These are phyloP conservation scores for Catenaria anguillulae DNA, from an alignment of 371 early-diverging fungal species.

Conservation along the genomic window DNA sequence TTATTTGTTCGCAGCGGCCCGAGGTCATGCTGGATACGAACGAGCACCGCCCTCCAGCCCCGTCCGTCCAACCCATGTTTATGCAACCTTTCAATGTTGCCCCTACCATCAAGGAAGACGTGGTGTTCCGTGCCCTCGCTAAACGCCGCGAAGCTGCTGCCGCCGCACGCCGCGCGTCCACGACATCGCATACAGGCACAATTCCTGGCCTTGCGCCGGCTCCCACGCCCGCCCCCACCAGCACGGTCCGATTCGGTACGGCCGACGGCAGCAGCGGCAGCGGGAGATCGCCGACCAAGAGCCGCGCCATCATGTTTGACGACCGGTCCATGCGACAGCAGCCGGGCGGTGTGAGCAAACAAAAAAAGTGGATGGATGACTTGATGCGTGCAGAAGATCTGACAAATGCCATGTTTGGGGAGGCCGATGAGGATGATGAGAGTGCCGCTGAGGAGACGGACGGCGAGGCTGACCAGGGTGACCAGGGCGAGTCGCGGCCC, in stretches of 20 bases:
- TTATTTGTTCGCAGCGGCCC: background rate
- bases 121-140: background rate
- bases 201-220: too few species aligned
- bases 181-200: background rate
- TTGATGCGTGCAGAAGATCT: too few species aligned
- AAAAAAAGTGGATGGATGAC: too few species aligned
- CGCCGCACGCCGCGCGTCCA: background rate
- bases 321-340: too few species aligned
- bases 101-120: background rate
- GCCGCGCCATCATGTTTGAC: background rate
- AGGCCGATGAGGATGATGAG: too few species aligned
- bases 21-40: background rate
- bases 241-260: background rate
- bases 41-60: background rate
- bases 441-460: too few species aligned
- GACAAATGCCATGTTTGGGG: too few species aligned
- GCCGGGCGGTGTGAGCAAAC: background rate
- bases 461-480: too few species aligned
- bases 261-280: background rate
- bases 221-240: background rate
- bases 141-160: background rate
- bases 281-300: background rate
- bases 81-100: slow-evolving; percentile 1
- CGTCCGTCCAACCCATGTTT: background rate
- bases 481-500: too few species aligned